These are phyloP conservation scores for Thalassiosira ordinaria DNA, from an alignment of 352 stramenopile genomes.

Conservation along the genomic window DNA sequence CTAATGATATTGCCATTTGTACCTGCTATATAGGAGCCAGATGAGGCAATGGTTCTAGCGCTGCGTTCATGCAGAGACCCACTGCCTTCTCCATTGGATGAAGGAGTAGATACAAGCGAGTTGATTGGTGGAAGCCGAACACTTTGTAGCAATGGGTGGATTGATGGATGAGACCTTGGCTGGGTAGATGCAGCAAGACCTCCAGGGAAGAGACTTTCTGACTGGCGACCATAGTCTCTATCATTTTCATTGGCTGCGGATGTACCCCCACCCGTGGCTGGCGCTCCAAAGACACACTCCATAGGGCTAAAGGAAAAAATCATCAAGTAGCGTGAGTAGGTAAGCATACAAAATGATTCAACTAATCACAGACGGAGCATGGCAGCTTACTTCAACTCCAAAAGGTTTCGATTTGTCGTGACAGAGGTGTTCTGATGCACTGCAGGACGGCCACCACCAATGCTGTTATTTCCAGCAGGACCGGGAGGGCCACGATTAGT, in stretches of 20 bases:
- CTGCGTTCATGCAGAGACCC: conserved; percentile 23
- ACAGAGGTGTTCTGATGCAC: conserved; percentile 33
- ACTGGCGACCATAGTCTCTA: conserved; percentile 7
- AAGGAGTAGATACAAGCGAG: conserved; percentile 64
- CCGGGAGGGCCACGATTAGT: conserved; percentile 1
- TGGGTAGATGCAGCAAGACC: conserved; percentile 67
- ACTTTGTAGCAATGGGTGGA: conserved; percentile 72
- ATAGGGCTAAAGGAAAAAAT: conserved; percentile 49
- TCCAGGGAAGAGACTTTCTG: conserved; percentile 70
- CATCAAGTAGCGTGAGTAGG: neutral
- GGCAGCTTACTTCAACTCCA: conserved; percentile 16
- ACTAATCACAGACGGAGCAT: neutral
- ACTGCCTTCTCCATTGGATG: conserved; percentile 36
- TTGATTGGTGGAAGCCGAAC: conserved; percentile 73
- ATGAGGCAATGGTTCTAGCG: conserved; percentile 7
- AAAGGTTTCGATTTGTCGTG: conserved; percentile 26
- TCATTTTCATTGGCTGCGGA: conserved; percentile 39
- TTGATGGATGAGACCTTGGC: conserved; percentile 43
- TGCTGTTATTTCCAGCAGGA: conserved; percentile 8
- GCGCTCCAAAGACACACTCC: conserved; percentile 80
- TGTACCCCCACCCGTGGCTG: conserved; percentile 57
- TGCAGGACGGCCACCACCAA: conserved; percentile 5
- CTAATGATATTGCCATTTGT: conserved; percentile 70
- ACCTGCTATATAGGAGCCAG: conserved; percentile 54
- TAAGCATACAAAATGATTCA: neutral